A percentile compares a stretch with the other conserved stretches of the same genome.
phyloP scores from a whole-genome alignment of 2,329 filamentous ascomycete genomes.

The Colletotrichum tropicale region DNA sequence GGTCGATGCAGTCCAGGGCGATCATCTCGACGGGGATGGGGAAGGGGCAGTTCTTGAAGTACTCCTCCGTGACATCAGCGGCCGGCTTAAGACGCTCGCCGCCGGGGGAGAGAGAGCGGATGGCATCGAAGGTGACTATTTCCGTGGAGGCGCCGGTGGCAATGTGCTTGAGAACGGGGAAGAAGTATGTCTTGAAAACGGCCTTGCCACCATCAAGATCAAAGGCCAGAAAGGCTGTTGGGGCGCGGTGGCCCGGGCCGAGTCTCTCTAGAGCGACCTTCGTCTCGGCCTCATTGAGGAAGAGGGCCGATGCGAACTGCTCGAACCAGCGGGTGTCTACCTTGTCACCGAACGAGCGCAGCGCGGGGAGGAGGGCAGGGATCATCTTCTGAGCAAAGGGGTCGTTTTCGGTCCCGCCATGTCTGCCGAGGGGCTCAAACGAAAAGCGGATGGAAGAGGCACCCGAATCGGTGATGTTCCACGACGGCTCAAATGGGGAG shows the following conservation, averaged over 20 bases:
- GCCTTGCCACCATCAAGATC: conserved; percentile 25
- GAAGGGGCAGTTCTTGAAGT: conserved; percentile 22
- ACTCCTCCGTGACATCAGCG: conserved; percentile 23
- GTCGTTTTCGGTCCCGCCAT: conserved; percentile 5
- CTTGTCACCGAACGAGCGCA: not conserved
- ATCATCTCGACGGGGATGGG: conserved; percentile 28
- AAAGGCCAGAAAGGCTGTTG: conserved; percentile 27
- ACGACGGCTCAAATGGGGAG: conserved; percentile 19
- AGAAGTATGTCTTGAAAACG: conserved; percentile 29
- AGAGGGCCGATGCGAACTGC: conserved; percentile 24
- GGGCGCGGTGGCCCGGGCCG: conserved; percentile 22
- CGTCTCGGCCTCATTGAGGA: conserved; percentile 22
- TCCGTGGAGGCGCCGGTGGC: conserved; percentile 24
- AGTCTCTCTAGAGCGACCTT: conserved; percentile 10
- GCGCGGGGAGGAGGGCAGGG: conserved; percentile 11
- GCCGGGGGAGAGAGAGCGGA: conserved; percentile 24
- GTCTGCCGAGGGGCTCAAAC: conserved; percentile 21
- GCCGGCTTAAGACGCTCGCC: conserved; percentile 21
- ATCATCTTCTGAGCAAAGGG: conserved; percentile 21
- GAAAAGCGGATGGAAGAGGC: conserved; percentile 17
- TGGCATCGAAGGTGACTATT: conserved; percentile 23
- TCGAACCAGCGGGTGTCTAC: conserved; percentile 24
- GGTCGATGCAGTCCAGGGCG: conserved; percentile 29
- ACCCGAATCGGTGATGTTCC: conserved; percentile 21
- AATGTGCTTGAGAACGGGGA: conserved; percentile 27